phyloP scores from a whole-genome alignment of 768 basidiomycete species.

The Podaxis sp. region DNA sequence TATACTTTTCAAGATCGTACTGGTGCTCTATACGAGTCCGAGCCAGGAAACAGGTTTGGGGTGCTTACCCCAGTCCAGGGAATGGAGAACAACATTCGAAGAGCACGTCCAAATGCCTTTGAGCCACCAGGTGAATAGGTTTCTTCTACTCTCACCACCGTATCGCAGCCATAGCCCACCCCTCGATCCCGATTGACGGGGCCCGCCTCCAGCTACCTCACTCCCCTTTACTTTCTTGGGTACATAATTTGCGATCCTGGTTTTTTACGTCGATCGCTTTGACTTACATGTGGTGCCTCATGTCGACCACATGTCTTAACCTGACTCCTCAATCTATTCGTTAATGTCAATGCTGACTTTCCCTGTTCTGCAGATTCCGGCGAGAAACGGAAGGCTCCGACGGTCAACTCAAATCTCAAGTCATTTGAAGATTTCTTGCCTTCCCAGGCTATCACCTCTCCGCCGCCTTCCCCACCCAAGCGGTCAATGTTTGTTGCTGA shows the following conservation, averaged over 20 bases:
- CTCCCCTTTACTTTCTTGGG: background rate
- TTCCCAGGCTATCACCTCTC: background rate
- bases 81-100: slow-evolving; percentile 2
- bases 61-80: slow-evolving; percentile 30
- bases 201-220: background rate
- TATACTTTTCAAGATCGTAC: slow-evolving; percentile 46
- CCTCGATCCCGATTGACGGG: background rate
- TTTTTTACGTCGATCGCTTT: background rate
- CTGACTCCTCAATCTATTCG: background rate
- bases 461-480: background rate
- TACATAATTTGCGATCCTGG: background rate
- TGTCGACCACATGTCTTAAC: background rate
- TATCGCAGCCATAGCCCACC: background rate
- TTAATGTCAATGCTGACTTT: background rate
- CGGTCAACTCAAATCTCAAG: background rate
- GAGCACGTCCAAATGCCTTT: background rate
- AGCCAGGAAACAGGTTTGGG: slow-evolving; percentile 43
- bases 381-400: background rate
- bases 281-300: background rate
- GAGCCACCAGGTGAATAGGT: background rate
- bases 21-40: slow-evolving; percentile 40
- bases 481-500: background rate
- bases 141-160: background rate
- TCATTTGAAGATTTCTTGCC: slow-evolving; percentile 8
- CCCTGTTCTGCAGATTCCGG: background rate